Conservation (phyloP, 2,329 filamentous ascomycete species). For the Trichoderma sp. region DNA sequence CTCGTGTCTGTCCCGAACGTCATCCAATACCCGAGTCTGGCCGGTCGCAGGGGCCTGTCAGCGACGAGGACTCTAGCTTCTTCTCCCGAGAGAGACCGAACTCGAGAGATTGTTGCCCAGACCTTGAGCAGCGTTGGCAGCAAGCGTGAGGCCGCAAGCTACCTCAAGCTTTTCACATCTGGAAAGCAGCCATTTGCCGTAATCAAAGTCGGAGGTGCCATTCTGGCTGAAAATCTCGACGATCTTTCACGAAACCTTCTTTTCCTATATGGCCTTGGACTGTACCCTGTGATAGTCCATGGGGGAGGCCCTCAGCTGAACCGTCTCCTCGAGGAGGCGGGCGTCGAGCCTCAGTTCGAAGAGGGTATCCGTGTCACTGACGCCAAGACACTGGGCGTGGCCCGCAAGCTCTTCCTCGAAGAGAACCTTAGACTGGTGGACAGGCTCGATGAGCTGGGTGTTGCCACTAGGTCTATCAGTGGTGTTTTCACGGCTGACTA, state of each 20-base stretch:
- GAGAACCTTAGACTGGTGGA: constrained; percentile 93
- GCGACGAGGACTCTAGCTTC: constrained; percentile 4
- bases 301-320: constrained; percentile 95
- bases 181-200: constrained; percentile 98
- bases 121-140: constrained; percentile 93
- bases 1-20: constrained; percentile 26
- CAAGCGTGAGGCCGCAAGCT: constrained; percentile 95
- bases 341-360: constrained; percentile 92
- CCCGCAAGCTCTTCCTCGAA: constrained; percentile 87
- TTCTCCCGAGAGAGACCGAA: constrained; percentile 28
- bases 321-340: constrained; percentile 81
- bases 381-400: constrained; percentile 87
- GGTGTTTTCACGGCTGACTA: constrained; percentile 93
- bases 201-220: constrained; percentile 96
- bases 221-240: constrained; percentile 61
- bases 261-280: constrained; percentile 89
- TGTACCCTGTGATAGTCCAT: constrained; percentile 94
- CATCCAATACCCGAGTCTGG: constrained; percentile 28
- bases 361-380: constrained; percentile 96
- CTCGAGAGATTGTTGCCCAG: constrained; percentile 39
- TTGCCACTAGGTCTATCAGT: constrained; percentile 83
- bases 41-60: constrained; percentile 24
- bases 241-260: constrained; percentile 60
- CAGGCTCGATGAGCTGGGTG: constrained; percentile 83
- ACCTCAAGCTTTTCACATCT: constrained; percentile 94